A percentile compares a stretch with the other conserved stretches of the same genome.
These are phyloP conservation scores for Fusarium staphyleae DNA, from an alignment of 2,329 filamentous ascomycete genomes.

Conservation along the genomic window DNA sequence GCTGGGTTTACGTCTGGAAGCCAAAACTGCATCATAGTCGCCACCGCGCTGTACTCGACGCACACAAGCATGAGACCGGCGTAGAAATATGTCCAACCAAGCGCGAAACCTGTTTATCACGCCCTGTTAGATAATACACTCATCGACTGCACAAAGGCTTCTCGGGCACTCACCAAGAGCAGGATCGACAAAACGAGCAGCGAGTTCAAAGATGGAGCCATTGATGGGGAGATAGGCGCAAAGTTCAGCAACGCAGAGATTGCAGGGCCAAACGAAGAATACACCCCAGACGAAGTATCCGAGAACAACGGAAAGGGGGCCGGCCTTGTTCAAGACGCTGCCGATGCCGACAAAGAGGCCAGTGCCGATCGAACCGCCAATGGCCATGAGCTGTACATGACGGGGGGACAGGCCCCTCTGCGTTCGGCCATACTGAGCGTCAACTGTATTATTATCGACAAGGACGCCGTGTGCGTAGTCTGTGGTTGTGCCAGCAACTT, in stretches of 20 bases:
- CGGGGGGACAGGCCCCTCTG: constrained; percentile 47
- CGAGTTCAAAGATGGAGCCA: constrained; percentile 62
- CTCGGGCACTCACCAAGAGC: constrained; percentile 50
- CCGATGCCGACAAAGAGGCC: constrained; percentile 56
- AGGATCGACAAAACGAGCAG: constrained; percentile 63
- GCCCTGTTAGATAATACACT: no score
- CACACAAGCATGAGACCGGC: constrained; percentile 55
- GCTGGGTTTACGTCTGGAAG: constrained; percentile 52
- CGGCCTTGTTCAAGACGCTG: constrained; percentile 50
- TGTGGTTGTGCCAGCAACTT: no score
- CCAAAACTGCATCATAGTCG: constrained; percentile 56
- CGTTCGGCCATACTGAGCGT: constrained; percentile 47
- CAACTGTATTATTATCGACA: no score
- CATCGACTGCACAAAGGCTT: no score
- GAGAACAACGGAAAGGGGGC: constrained; percentile 53
- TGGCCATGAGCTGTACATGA: constrained; percentile 59
- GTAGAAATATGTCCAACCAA: constrained; percentile 61
- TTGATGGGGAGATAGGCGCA: constrained; percentile 62
- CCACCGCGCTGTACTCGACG: constrained; percentile 53
- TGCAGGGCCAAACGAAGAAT: constrained; percentile 54
- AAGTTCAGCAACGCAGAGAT: constrained; percentile 63
- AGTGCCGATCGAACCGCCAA: constrained; percentile 56
- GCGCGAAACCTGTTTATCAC: constrained; percentile 53
- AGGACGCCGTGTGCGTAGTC: no score
- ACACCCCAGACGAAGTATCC: constrained; percentile 55